Evolutionary conservation across 768 basidiomycete species (phyloP), one percentile per base, ranked within the genome.

Genomic region (Pholiota conissans): DNA sequence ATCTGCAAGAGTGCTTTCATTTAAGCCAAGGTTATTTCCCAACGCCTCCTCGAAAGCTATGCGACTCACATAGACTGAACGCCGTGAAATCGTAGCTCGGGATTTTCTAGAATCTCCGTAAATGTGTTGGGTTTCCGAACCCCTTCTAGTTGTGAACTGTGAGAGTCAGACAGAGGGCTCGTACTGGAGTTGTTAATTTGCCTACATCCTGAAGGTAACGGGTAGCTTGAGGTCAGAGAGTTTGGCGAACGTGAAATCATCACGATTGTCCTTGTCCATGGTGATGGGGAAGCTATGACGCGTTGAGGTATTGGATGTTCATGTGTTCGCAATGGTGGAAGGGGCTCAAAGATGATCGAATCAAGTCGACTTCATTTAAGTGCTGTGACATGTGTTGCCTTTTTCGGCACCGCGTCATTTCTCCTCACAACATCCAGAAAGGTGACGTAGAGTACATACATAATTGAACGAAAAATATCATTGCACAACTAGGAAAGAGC

Each of bases 201-300:
- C 49, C 26, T 20, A 91, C 92, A 94, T 90, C 67, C 92, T 84
- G 67, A 94, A 86, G 9, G 94, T 93, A 9, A 96, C 84, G 2
- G 91, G 92, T 7, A 92, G 72, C 69, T 92, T 95, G 58, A 97
- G 81, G 70, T 95, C 91, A 53, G 90, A 91, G 18, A 95, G 84
- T 69, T 89, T 89, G 5, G 93, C 95, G 68, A 96, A 97, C 2
- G 93, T 94, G 65, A 95, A 93, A 71, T 97, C 94, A 64, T 94
- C 91, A 32, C 89, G 79, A 66, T 85, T 76, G 65, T 81, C 81
- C 61, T 81, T 81, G 65, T 83, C 81, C 81, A 83, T 82, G 40
- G n/a, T n/a, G n/a, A 49, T 57, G 24, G 13, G 20, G 18, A 39
- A 39, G 22, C n/a, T n/a, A 28, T 9, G 22, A 18, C 10, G 9